A percentile compares a stretch with the other conserved stretches of the same genome.
Conservation (phyloP, 2,329 filamentous ascomycete genomes). For the Alternaria arborescens region DNA sequence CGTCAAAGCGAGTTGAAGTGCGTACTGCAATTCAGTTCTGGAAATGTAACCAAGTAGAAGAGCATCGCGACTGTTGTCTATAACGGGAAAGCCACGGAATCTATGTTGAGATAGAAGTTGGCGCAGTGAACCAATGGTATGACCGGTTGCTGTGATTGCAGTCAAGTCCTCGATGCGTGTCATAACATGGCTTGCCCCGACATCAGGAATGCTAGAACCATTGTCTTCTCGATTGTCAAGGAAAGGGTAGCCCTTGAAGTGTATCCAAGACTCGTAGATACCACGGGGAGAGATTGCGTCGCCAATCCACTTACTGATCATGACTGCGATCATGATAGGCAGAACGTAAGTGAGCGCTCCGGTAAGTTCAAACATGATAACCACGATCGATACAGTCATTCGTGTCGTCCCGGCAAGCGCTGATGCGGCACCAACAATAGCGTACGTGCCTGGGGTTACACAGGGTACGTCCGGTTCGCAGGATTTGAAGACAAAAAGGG, state of each 20-base stretch:
- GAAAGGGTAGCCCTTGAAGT: constrained; percentile 93
- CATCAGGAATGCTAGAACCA: constrained; percentile 73
- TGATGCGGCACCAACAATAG: constrained; percentile 93
- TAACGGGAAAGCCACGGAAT: constrained; percentile 91
- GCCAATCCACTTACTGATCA: constrained; percentile 98
- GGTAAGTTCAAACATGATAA: constrained; percentile 99
- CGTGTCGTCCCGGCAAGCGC: constrained; percentile 93
- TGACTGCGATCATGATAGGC: constrained; percentile 98
- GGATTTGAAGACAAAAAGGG: constrained; percentile 77
- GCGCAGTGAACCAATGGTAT: constrained; percentile 81
- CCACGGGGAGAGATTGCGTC: constrained; percentile 91
- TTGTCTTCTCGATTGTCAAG: constrained; percentile 85
- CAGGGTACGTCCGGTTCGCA: constrained; percentile 89
- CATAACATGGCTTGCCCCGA: constrained; percentile 89
- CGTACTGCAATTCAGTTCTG: constrained; percentile 85
- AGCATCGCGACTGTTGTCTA: constrained; percentile 78
- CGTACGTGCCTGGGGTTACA: constrained; percentile 93
- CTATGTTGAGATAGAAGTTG: constrained; percentile 75
- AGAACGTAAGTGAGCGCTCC: constrained; percentile 95
- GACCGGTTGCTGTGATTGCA: constrained; percentile 83
- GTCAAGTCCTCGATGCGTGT: constrained; percentile 90
- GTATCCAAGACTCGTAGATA: constrained; percentile 98
- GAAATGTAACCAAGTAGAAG: constrained; percentile 93
- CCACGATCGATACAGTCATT: constrained; percentile 97
- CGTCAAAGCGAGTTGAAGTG: constrained; percentile 70